Conservation (phyloP, 2,329 filamentous ascomycete genomes). For the Pyrenochaeta sp. region DNA sequence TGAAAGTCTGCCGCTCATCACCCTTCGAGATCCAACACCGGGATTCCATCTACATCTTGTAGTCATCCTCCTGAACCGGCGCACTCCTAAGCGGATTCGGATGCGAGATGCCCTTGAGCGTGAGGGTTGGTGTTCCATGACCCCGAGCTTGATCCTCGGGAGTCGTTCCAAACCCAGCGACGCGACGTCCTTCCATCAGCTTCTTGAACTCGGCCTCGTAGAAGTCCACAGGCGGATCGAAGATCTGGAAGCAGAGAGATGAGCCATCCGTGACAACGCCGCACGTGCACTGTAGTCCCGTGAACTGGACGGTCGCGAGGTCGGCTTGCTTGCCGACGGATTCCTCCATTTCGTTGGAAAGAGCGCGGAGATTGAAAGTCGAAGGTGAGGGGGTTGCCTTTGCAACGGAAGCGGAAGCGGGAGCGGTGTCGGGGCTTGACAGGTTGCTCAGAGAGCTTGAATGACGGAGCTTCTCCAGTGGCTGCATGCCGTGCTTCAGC, state of each 20-base stretch:
- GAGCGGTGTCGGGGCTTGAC: neutral
- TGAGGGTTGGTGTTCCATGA: conserved; percentile 22
- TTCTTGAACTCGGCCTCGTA: neutral
- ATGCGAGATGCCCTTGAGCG: conserved; percentile 15
- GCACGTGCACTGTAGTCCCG: conserved; percentile 29
- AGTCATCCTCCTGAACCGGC: conserved; percentile 11
- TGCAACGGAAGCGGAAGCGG: neutral
- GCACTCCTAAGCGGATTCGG: conserved; percentile 31
- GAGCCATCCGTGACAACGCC: conserved; percentile 16
- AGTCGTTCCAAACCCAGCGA: conserved; percentile 11
- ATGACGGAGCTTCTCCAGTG: conserved; percentile 17
- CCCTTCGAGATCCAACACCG: neutral
- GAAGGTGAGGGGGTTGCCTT: conserved; percentile 14
- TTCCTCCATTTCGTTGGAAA: conserved; percentile 16
- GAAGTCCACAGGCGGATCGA: conserved; percentile 10
- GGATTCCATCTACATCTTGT: conserved; percentile 5
- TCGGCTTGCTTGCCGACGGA: conserved; percentile 24
- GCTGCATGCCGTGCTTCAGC: conserved; percentile 4
- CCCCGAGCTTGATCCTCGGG: conserved; percentile 24
- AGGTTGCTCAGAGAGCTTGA: conserved; percentile 20
- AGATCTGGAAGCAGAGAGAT: conserved; percentile 32
- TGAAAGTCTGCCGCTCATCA: neutral
- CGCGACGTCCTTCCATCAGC: neutral
- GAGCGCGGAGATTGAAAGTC: conserved; percentile 12
- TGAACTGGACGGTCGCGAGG: conserved; percentile 25